Percentiles rank a stretch among this genome's conserved stretches.
These are phyloP conservation scores for Lagerstroemia speciosa DNA, from an alignment of 345 rosid species.

Conservation along the genomic window DNA sequence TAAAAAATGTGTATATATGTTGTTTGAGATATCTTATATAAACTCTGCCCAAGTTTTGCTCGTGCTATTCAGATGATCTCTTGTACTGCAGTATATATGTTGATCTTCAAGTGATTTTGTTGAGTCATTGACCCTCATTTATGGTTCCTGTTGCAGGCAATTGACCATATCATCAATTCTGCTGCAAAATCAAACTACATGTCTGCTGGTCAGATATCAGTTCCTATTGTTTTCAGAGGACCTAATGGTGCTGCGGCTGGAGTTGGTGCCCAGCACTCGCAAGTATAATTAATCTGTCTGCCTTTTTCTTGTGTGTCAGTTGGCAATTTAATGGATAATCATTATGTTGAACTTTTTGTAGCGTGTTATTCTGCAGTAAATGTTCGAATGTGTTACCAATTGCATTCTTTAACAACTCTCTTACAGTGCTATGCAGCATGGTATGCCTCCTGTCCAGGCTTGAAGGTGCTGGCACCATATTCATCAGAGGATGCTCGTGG, in stretches of 20 bases:
- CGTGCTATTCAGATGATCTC: neutral
- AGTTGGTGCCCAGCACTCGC: slow-evolving; percentile 98
- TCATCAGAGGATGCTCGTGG: slow-evolving; percentile 97
- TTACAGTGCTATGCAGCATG: slow-evolving; percentile 90
- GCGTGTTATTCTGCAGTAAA: neutral
- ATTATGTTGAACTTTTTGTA: neutral
- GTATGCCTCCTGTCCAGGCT: slow-evolving; percentile 82
- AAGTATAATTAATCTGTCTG: slow-evolving; percentile 31
- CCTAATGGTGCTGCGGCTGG: slow-evolving; percentile 99
- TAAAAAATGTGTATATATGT: neutral
- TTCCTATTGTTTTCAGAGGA: slow-evolving; percentile 93
- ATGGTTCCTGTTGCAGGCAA: slow-evolving; percentile 46
- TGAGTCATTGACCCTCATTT: neutral
- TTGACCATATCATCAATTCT: slow-evolving; percentile 93
- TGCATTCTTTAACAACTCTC: slow-evolving; percentile 6
- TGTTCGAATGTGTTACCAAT: neutral
- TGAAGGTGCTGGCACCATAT: slow-evolving; percentile 79
- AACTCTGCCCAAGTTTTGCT: neutral
- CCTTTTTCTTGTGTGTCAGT: slow-evolving; percentile 3
- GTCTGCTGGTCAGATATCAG: slow-evolving; percentile 85
- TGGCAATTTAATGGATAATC: neutral
- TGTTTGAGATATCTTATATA: neutral
- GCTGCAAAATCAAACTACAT: slow-evolving; percentile 92
- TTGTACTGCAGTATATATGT: neutral
- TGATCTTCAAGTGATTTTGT: neutral